phyloP scores from a whole-genome alignment of 2,329 filamentous ascomycete genomes.

The Chaetoscypha palmicola region DNA sequence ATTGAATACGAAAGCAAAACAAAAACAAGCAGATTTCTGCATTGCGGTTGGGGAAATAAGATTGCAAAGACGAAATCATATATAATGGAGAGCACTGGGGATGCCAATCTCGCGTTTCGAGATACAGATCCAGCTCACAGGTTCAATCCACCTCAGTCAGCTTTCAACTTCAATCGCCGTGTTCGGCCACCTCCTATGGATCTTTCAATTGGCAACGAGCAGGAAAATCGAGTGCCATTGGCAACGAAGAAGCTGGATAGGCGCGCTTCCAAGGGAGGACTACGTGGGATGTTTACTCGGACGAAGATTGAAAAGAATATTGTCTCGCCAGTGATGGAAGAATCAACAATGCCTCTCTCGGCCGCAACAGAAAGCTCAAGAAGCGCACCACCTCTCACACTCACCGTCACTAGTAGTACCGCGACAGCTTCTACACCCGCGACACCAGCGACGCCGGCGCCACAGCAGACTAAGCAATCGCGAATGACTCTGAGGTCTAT shows the following conservation, averaged over 20 bases:
- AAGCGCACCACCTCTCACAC: conserved; percentile 11
- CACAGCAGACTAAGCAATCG: conserved; percentile 13
- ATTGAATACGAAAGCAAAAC: not conserved
- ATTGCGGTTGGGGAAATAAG: not conserved
- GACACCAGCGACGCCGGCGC: conserved; percentile 14
- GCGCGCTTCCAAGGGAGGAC: conserved; percentile 24
- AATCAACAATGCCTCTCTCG: conserved; percentile 6
- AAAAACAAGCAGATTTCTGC: not conserved
- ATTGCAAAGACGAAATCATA: not conserved
- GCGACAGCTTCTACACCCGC: conserved; percentile 9
- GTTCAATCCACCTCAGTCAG: conserved; percentile 14
- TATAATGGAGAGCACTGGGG: conserved; percentile 1
- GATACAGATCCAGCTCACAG: conserved; percentile 9
- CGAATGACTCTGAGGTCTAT: conserved; percentile 24
- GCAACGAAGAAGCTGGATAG: conserved; percentile 19
- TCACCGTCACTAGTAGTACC: conserved; percentile 12
- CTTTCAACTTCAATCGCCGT: conserved; percentile 18
- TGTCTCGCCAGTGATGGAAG: conserved; percentile 17
- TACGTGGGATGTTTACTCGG: conserved; percentile 28
- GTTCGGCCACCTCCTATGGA: conserved; percentile 23
- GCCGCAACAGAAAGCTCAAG: conserved; percentile 14
- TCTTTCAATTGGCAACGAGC: conserved; percentile 7
- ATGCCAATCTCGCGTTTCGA: conserved; percentile 1
- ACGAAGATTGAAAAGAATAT: conserved; percentile 20
- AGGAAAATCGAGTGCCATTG: conserved; percentile 18